Conservation (phyloP, 192 early-diverging fungal genomes). For the Umbelopsis sp. region DNA sequence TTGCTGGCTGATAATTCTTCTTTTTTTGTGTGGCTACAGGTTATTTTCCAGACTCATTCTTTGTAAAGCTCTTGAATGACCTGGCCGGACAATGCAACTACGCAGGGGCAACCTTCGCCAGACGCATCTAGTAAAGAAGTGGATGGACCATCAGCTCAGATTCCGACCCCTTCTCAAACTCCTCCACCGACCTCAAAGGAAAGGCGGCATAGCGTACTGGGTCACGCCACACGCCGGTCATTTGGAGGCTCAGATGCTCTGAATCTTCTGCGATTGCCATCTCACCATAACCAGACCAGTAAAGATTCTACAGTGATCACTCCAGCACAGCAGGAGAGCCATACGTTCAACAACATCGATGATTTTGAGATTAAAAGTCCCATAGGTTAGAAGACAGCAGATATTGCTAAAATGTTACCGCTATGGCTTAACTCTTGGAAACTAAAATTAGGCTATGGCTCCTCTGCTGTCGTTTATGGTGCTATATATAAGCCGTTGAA, state of each 20-base stretch:
- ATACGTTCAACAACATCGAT: constrained; percentile 32
- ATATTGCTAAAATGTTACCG: too few relatives aligned
- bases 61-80: neutral
- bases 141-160: neutral
- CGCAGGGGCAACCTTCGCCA: neutral
- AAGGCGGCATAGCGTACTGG: constrained; percentile 11
- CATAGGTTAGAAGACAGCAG: constrained; percentile 27
- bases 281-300: constrained; percentile 11
- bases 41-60: neutral
- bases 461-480: constrained; percentile 82
- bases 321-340: neutral
- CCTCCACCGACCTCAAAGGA: neutral
- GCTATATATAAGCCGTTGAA: constrained; percentile 75
- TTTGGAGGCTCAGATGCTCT: constrained; percentile 27
- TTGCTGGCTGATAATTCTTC: neutral
- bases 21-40: neutral
- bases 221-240: constrained; percentile 16
- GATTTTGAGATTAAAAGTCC: constrained; percentile 36
- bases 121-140: neutral
- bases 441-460: constrained; percentile 71
- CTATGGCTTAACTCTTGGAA: neutral
- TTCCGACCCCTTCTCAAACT: constrained; percentile 3
- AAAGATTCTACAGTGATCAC: constrained; percentile 1
- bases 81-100: neutral
- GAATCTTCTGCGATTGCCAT: constrained; percentile 17